Conservation (phyloP, 2,329 filamentous ascomycete genomes). For the Alternaria dauci region DNA sequence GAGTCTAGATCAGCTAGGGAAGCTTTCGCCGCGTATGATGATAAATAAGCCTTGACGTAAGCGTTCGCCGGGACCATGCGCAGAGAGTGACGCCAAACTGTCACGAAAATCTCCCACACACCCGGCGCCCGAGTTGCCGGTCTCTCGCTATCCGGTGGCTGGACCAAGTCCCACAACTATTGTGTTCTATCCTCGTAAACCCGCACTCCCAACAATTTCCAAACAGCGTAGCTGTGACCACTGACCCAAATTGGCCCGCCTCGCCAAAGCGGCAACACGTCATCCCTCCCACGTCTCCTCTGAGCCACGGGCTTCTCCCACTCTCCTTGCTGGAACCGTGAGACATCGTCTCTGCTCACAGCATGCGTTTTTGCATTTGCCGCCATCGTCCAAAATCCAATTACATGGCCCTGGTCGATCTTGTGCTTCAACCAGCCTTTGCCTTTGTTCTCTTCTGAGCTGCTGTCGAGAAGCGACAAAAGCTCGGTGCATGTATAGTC, state of each 20-base stretch:
- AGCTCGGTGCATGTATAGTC: conserved; percentile 32
- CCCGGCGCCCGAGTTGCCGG: neutral
- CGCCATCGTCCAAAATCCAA: conserved; percentile 36
- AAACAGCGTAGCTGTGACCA: conserved; percentile 34
- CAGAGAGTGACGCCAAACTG: neutral
- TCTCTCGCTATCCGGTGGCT: neutral
- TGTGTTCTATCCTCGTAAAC: conserved; percentile 29
- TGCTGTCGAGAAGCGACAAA: conserved; percentile 9
- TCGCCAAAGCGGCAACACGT: conserved; percentile 35
- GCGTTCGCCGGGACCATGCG: neutral
- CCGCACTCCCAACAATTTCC: conserved; percentile 26
- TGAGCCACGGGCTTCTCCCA: conserved; percentile 27
- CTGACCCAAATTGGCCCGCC: conserved; percentile 30
- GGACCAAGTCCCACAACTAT: neutral
- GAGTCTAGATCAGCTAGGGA: neutral
- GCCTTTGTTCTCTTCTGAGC: neutral
- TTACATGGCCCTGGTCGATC: conserved; percentile 32
- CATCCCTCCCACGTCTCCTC: conserved; percentile 20
- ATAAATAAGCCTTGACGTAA: neutral
- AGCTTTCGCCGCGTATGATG: neutral
- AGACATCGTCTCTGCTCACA: conserved; percentile 31
- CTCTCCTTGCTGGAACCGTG: conserved; percentile 32
- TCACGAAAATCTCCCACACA: neutral
- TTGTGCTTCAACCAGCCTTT: conserved; percentile 24
- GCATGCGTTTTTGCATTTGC: conserved; percentile 25